phyloP scores from a whole-genome alignment of 345 rosid genomes.

The Corchorus capsularis region DNA sequence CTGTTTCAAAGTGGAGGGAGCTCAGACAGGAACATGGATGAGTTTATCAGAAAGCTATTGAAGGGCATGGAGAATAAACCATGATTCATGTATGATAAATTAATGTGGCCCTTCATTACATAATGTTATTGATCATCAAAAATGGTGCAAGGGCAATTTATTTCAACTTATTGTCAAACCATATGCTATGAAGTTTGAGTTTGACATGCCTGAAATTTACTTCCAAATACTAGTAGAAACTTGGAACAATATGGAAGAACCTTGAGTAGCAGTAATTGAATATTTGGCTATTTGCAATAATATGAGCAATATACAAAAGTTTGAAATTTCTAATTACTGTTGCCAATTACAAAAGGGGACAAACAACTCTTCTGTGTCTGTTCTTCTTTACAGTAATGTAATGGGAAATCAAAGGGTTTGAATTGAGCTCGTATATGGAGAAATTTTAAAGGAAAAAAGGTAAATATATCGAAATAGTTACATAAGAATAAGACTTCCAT shows the following conservation, averaged over 20 bases:
- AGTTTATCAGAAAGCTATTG: constrained; percentile 32
- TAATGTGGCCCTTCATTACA: not conserved
- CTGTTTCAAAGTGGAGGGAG: constrained; percentile 41
- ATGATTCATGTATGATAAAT: not conserved
- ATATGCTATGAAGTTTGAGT: not conserved
- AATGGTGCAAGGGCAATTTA: not conserved
- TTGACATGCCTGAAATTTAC: not conserved
- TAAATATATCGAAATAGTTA: not conserved
- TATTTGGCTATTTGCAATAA: not conserved
- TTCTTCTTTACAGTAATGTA: not conserved
- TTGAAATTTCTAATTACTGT: not conserved
- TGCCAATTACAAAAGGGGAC: not conserved
- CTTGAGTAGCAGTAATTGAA: not conserved
- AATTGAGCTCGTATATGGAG: not conserved
- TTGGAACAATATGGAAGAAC: not conserved
- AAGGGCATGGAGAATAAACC: constrained; percentile 12
- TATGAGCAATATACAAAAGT: not conserved
- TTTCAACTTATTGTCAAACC: not conserved
- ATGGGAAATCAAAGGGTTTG: not conserved
- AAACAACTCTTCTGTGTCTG: not conserved
- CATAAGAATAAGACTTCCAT: not conserved
- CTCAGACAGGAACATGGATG: constrained; percentile 37
- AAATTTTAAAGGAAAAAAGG: not conserved
- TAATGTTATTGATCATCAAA: not conserved
- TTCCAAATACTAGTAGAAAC: not conserved